Conservation (phyloP, 805 yeast genomes). For the Candida pseudoglaebosa region DNA sequence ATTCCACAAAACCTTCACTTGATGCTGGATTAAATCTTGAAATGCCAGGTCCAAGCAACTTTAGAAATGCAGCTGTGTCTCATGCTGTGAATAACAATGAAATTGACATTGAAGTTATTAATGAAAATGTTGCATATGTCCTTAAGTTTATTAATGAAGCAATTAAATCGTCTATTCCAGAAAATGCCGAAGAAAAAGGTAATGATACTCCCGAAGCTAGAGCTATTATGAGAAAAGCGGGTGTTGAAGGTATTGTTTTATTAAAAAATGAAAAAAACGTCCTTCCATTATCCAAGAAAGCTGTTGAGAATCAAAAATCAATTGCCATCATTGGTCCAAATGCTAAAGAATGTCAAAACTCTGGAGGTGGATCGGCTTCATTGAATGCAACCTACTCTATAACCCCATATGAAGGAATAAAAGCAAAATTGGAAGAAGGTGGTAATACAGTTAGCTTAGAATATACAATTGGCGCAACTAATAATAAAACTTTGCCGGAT, state of each 20-base stretch:
- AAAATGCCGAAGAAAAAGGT: slow-evolving; percentile 28
- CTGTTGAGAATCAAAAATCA: slow-evolving; percentile 11
- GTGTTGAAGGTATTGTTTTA: slow-evolving; percentile 50
- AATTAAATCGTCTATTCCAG: slow-evolving; percentile 36
- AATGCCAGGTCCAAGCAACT: slow-evolving; percentile 62
- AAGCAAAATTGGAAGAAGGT: slow-evolving; percentile 21
- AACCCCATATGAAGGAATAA: slow-evolving; percentile 48
- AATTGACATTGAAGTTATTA: slow-evolving; percentile 36
- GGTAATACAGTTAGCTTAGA: slow-evolving; percentile 20
- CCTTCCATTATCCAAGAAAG: slow-evolving; percentile 40
- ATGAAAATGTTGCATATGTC: slow-evolving; percentile 47
- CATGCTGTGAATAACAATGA: slow-evolving; percentile 42
- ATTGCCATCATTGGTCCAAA: slow-evolving; percentile 59
- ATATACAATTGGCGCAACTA: slow-evolving; percentile 30
- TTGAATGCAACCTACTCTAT: slow-evolving; percentile 44
- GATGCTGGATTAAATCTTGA: slow-evolving; percentile 59
- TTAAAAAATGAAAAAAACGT: slow-evolving; percentile 48
- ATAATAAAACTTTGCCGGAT: slow-evolving; percentile 29
- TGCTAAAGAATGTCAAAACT: slow-evolving; percentile 45
- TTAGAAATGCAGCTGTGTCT: slow-evolving; percentile 39
- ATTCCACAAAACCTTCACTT: slow-evolving; percentile 43
- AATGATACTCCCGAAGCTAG: slow-evolving; percentile 47
- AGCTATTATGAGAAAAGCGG: slow-evolving; percentile 38
- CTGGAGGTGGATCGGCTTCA: slow-evolving; percentile 65
- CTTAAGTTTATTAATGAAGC: slow-evolving; percentile 44